Conservation (phyloP, 139 green algal genomes). For the Desmodesmus armatus region DNA sequence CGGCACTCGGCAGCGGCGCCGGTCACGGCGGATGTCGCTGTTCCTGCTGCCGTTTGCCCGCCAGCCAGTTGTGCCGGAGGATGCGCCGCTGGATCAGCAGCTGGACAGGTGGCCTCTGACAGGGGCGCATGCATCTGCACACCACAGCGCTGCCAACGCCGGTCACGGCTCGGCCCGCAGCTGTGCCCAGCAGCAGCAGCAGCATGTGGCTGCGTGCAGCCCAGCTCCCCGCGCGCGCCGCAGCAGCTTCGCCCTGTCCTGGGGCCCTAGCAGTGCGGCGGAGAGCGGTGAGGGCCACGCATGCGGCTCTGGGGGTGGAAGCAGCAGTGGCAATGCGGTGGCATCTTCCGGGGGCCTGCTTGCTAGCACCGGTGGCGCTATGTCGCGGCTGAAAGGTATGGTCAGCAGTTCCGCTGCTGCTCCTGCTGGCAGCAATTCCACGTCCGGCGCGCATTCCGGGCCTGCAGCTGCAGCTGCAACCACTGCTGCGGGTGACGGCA, state of each 20-base stretch:
- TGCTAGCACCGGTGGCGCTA: too few species aligned
- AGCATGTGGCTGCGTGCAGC: too few species aligned
- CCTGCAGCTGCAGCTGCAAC: too few species aligned
- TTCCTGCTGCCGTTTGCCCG: slow-evolving; percentile 29
- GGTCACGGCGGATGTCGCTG: slow-evolving; percentile 29
- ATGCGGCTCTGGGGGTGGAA: neutral
- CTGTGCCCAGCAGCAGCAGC: neutral
- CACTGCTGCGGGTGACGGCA: too few species aligned
- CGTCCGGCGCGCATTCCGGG: too few species aligned
- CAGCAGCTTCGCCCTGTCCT: neutral
- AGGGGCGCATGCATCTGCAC: neutral
- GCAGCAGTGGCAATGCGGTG: neutral
- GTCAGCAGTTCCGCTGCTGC: too few species aligned
- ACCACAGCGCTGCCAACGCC: neutral
- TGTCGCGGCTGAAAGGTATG: too few species aligned
- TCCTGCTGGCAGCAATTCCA: too few species aligned
- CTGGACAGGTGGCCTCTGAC: neutral
- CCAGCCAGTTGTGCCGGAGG: slow-evolving; percentile 20
- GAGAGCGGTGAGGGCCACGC: too few species aligned
- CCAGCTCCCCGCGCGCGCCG: too few species aligned
- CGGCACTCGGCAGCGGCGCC: neutral
- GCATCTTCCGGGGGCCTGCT: too few species aligned
- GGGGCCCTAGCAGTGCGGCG: neutral
- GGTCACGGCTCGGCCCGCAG: neutral
- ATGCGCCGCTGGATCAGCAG: slow-evolving; percentile 2